Evolutionary conservation across 371 early-diverging fungal genomes (phyloP), one percentile per base, ranked within the genome.

Genomic region (Sporodiniella umbellata): DNA sequence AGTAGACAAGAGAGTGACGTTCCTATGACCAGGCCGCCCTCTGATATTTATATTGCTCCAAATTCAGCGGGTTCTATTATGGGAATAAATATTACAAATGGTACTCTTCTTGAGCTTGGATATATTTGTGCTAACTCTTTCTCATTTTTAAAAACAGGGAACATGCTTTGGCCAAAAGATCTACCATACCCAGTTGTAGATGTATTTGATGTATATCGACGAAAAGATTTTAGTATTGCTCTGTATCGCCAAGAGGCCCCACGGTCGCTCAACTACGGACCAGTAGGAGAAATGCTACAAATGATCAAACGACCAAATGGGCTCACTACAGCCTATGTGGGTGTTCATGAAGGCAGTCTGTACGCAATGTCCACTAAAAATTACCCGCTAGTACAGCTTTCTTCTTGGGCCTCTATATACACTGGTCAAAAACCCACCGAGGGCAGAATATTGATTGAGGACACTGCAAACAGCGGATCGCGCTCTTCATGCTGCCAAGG

Each of bases 291-390:
- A 11, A 42, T 66, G 45, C 31, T 72, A 2, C 52, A 53, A 10
- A 8, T 62, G 8, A 45, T 50, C 25, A 15, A 47, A 21, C 21
- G 48, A 40, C 42, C 37, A 12, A 28, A 51, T 19, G 53, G 39
- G 10, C 33, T 48, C 0, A 18, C 55, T 0, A 64, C 62, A 8
- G 71, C 69, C 2, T 86, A 84, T 48, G 70, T 88, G 4, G 84
- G 86, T 21, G 58, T 63, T 2, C 62, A 81, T 22, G 65, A 79
- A 30, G 83, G 77, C 23, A 80, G 74, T 33, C 62, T 84, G 1
- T 87, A 77, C 50, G 78, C 81, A 2, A 60, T 87, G 6, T 82
- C 83, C 0, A 60, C 58, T 17, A 72, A 81, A 11, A 72, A 77
- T 26, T 86, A 81, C 30, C 84, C 87, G 6, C 54, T 80, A 11